Evolutionary conservation across 345 rosid genomes (phyloP).

Genomic region (Salix purpurea): DNA sequence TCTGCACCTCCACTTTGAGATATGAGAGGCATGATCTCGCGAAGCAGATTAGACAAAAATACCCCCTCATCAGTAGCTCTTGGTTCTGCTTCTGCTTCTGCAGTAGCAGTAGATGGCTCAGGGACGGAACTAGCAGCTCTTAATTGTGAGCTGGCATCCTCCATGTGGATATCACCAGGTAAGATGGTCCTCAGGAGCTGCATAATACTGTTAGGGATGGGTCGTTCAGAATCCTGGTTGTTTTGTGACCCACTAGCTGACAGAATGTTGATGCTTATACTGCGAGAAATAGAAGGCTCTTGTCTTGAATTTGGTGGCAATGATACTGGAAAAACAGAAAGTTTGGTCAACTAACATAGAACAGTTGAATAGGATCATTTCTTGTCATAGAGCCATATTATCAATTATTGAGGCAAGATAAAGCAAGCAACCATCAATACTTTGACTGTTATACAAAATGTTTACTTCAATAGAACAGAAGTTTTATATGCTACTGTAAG

Average conservation of each 20-base stretch:
- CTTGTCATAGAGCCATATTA: background rate
- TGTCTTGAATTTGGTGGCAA: constrained; percentile 33
- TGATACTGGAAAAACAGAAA: constrained; percentile 33
- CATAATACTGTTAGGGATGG: constrained; percentile 37
- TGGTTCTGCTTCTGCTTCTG: constrained; percentile 39
- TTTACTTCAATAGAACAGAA: background rate
- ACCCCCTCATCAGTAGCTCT: constrained; percentile 48
- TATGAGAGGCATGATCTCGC: constrained; percentile 56
- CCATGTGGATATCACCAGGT: constrained; percentile 53
- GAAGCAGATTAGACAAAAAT: constrained; percentile 58
- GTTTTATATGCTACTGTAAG: background rate
- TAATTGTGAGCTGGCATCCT: constrained; percentile 34
- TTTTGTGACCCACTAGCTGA: constrained; percentile 37
- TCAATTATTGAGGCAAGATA: background rate
- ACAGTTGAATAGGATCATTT: background rate
- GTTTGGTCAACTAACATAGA: background rate
- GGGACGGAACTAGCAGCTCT: constrained; percentile 25
- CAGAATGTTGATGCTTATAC: constrained; percentile 34
- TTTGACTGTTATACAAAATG: background rate
- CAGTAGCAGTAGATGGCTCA: constrained; percentile 24
- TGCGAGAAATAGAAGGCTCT: constrained; percentile 34
- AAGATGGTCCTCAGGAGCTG: constrained; percentile 49
- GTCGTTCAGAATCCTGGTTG: constrained; percentile 47
- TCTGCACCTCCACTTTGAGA: constrained; percentile 35
- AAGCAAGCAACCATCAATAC: background rate